A percentile compares a stretch with the other conserved stretches of the same genome.
phyloP scores from a whole-genome alignment of 208 protist genomes.

The Wallacemonas sp. region DNA sequence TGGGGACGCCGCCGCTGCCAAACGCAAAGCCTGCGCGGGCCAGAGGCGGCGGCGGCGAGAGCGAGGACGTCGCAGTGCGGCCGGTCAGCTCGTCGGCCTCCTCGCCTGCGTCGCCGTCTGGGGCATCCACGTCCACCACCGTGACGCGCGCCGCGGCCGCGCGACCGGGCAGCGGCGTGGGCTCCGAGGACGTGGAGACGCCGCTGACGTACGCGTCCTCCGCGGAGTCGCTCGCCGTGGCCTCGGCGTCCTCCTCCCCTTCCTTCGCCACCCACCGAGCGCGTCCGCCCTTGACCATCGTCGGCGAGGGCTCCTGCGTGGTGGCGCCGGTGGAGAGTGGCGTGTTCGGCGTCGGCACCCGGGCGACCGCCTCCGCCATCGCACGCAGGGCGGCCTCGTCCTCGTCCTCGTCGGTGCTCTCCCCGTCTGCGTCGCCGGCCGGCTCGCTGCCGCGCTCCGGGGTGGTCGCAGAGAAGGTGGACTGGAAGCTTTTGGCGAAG shows the following conservation, averaged over 20 bases:
- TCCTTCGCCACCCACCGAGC: neutral
- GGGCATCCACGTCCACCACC: no score
- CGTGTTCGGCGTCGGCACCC: neutral
- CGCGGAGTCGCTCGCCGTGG: no score
- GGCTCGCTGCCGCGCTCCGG: neutral
- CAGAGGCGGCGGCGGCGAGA: neutral
- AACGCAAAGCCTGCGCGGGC: neutral
- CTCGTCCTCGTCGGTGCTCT: neutral
- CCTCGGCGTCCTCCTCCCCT: neutral
- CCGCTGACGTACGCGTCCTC: no score
- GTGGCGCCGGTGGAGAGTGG: neutral
- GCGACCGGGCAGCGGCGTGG: neutral
- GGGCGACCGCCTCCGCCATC: neutral
- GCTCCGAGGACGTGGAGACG: no score
- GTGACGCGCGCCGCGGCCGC: no score
- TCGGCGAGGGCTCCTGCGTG: neutral
- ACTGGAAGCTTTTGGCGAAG: conserved; percentile 4
- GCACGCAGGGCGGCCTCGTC: neutral
- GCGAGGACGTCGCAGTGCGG: neutral
- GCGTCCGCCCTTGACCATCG: no score
- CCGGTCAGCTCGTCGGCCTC: neutral
- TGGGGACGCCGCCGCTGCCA: neutral
- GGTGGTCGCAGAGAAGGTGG: neutral
- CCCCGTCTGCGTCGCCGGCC: neutral
- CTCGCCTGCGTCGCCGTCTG: neutral